phyloP scores from a whole-genome alignment of 768 basidiomycete species.

The Trametes cingulata region DNA sequence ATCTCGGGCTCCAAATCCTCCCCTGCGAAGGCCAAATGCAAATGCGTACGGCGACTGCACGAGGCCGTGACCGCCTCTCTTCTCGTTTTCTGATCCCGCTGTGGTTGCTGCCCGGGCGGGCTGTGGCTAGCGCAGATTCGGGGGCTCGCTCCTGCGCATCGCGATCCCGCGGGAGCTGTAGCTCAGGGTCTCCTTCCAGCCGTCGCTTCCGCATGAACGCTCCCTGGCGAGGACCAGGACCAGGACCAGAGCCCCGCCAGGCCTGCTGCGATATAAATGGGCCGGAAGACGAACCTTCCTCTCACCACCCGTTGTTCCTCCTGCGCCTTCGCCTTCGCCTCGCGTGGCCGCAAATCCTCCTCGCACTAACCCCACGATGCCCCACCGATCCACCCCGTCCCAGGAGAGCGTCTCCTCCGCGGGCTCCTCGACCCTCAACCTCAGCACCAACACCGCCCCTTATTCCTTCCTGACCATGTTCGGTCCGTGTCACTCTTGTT shows the following conservation, averaged over 20 bases:
- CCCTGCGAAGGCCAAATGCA: no score
- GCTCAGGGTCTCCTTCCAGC: neutral
- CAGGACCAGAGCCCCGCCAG: neutral
- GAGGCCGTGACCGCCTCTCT: neutral
- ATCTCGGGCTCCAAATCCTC: neutral
- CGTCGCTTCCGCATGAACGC: neutral
- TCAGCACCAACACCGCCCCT: neutral
- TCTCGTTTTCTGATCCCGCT: neutral
- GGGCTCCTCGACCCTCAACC: slow-evolving; percentile 9
- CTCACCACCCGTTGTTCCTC: slow-evolving; percentile 3
- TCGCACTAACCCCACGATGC: slow-evolving; percentile 20
- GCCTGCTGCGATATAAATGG: slow-evolving; percentile 11
- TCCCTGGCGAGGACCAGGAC: neutral
- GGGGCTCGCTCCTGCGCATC: neutral
- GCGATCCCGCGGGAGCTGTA: neutral
- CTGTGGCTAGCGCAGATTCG: neutral
- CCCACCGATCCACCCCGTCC: slow-evolving; percentile 11
- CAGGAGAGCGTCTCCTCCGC: slow-evolving; percentile 9
- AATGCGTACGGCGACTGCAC: no score
- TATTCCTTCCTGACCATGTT: slow-evolving; percentile 16
- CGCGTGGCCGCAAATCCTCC: neutral
- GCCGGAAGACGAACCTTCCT: neutral
- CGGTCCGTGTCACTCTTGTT: neutral
- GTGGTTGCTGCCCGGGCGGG: neutral
- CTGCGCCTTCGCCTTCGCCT: slow-evolving; percentile 1